phyloP scores from a whole-genome alignment of 2,329 filamentous ascomycete genomes.

The Colletotrichum euphorbiae region DNA sequence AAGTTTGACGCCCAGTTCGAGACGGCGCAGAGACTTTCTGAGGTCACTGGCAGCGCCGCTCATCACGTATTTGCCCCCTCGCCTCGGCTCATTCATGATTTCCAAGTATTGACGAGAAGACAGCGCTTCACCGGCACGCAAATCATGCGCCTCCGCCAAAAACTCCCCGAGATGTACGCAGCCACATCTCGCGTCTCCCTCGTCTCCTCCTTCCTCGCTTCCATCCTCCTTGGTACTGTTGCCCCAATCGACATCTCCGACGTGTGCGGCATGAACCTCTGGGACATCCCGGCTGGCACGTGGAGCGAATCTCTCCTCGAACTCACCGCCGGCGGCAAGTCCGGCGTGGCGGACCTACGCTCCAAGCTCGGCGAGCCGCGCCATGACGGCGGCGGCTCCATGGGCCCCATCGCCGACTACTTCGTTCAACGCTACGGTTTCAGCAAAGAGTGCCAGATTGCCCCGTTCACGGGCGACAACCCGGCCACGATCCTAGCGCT shows the following conservation, averaged over 20 bases:
- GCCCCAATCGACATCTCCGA: conserved; percentile 95
- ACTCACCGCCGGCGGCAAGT: conserved; percentile 74
- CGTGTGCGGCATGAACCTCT: conserved; percentile 96
- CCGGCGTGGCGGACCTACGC: conserved; percentile 71
- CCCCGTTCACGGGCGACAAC: conserved; percentile 95
- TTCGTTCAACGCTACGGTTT: conserved; percentile 86
- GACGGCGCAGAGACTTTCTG: conserved; percentile 74
- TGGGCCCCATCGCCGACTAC: conserved; percentile 82
- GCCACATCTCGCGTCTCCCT: conserved; percentile 88
- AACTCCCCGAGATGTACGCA: conserved; percentile 83
- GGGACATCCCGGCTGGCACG: conserved; percentile 81
- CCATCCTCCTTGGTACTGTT: conserved; percentile 84
- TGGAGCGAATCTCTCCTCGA: conserved; percentile 83
- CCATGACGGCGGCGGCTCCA: conserved; percentile 81
- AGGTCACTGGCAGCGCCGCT: conserved; percentile 88
- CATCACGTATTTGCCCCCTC: conserved; percentile 79
- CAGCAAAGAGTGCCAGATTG: conserved; percentile 77
- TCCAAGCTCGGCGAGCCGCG: conserved; percentile 84
- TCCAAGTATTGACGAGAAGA: neutral
- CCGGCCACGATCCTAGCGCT: conserved; percentile 93
- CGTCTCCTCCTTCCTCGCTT: conserved; percentile 95
- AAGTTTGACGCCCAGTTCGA: conserved; percentile 82
- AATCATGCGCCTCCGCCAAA: conserved; percentile 87
- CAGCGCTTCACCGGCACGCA: conserved; percentile 97
- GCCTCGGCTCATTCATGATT: neutral